Percentiles rank a stretch among this genome's conserved stretches.
Conservation (phyloP, 1,284 basidiomycete genomes). For the Heliocybe sulcata region DNA sequence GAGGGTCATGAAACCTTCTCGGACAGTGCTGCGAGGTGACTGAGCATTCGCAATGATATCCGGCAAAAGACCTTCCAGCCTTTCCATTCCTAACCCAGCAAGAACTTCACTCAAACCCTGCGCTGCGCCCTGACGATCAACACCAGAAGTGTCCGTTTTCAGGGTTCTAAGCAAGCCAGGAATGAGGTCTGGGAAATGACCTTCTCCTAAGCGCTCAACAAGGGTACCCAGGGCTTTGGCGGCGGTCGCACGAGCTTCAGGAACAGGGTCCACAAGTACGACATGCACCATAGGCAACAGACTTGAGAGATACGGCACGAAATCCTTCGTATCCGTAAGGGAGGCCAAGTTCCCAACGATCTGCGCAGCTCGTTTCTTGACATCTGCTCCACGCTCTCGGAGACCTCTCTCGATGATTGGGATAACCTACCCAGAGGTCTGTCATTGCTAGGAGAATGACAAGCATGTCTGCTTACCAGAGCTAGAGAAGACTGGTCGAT, state of each 20-base stretch:
- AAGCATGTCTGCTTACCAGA: constrained; percentile 45
- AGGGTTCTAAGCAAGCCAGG: constrained; percentile 86
- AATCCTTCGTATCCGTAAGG: constrained; percentile 93
- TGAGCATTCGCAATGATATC: constrained; percentile 92
- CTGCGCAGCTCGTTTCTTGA: constrained; percentile 93
- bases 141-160: constrained; percentile 91
- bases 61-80: constrained; percentile 90
- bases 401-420: constrained; percentile 95
- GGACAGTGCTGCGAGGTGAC: constrained; percentile 85
- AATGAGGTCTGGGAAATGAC: constrained; percentile 94
- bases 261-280: constrained; percentile 93
- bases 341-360: constrained; percentile 97
- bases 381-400: constrained; percentile 86
- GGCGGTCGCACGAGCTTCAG: constrained; percentile 94
- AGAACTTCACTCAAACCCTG: constrained; percentile 97
- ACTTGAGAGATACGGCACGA: constrained; percentile 89
- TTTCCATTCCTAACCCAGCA: constrained; percentile 94
- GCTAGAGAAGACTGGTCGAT: constrained; percentile 98
- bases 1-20: constrained; percentile 98
- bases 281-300: constrained; percentile 89
- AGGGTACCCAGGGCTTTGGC: constrained; percentile 97
- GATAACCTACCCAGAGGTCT: constrained; percentile 47
- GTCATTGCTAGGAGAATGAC: neutral
- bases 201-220: constrained; percentile 93
- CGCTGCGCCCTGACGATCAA: constrained; percentile 96